These are phyloP conservation scores for Polygonum maritimum DNA, from an alignment of 148 eudicot genomes.

Conservation along the genomic window DNA sequence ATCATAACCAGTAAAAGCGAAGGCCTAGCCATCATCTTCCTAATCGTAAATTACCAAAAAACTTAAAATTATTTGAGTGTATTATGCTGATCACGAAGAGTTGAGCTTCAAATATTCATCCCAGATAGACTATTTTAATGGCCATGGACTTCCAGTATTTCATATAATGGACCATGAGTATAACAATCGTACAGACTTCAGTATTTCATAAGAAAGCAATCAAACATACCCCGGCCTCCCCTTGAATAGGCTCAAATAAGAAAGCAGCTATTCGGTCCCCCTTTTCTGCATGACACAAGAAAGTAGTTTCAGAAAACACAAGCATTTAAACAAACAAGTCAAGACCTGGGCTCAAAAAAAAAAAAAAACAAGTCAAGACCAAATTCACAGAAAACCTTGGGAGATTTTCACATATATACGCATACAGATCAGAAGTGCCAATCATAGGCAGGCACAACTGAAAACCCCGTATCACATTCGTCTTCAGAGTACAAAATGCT, in stretches of 20 bases:
- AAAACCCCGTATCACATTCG: neutral
- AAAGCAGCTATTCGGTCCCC: slow-evolving; percentile 91
- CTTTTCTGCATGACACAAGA: slow-evolving; percentile 38
- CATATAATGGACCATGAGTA: neutral
- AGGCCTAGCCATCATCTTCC: neutral
- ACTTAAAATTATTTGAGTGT: neutral
- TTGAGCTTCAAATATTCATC: neutral
- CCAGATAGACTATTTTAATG: neutral
- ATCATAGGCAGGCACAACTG: neutral
- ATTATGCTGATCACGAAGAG: neutral
- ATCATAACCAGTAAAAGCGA: neutral
- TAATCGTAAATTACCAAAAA: neutral
- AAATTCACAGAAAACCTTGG: neutral
- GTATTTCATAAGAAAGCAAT: slow-evolving; percentile 5
- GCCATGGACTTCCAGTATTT: neutral
- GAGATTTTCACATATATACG: neutral
- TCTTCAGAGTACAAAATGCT: neutral
- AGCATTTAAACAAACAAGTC: neutral
- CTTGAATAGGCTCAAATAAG: slow-evolving; percentile 96
- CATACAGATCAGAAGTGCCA: neutral
- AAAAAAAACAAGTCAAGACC: neutral
- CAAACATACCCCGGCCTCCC: slow-evolving; percentile 95
- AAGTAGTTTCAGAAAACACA: neutral
- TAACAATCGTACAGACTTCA: neutral
- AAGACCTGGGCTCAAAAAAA: no score